Evolutionary conservation across 208 protist genomes (phyloP), one percentile per base, ranked within the genome.

Genomic region (Crithidia bombi): DNA sequence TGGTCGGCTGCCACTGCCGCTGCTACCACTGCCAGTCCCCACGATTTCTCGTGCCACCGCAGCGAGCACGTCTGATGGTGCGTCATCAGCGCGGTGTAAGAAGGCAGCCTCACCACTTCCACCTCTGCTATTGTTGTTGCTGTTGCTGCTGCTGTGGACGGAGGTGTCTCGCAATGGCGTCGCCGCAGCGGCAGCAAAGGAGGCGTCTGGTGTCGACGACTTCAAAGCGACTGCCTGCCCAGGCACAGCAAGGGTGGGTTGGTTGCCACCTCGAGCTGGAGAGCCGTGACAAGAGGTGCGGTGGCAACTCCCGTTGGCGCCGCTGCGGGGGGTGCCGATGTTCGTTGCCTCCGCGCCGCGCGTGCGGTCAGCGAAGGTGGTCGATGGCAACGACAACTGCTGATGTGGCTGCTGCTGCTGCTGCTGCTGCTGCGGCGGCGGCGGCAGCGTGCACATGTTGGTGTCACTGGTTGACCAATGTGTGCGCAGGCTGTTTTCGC

Each of bases 401-500:
- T n/a, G n/a, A n/a, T n/a, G n/a, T n/a, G 21, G 35, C 21, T 23
- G 54, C 35, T 11, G 46, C 17, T 3, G 46, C n/a, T n/a, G n/a
- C n/a, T n/a, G n/a, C n/a, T n/a, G n/a, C n/a, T n/a, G n/a, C 2
- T 28, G 46, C 21, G 43, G 35, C 35, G 54, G 26, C 25, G 23
- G 41, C 39, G 35, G 21, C 35, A 36, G 32, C 2, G 39, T 3
- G 5, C 6, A 9, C 3, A 30, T 41, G 15, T 41, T 36, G 14
- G 39, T 5, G 11, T 15, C 58, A 5, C 15, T 33, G 28, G 41
- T 10, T 17, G 61, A 66, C 61, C 61, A 66, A 35, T 46, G 44
- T 6, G 61, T 47, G 21, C 61, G 61, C 61, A 66, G 11, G 26
- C 33, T 56, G 47, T 54, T 66, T 3, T 35, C 26, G 15, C 52